Conservation (phyloP, 805 yeast species). For the Candida namnaoensis region DNA sequence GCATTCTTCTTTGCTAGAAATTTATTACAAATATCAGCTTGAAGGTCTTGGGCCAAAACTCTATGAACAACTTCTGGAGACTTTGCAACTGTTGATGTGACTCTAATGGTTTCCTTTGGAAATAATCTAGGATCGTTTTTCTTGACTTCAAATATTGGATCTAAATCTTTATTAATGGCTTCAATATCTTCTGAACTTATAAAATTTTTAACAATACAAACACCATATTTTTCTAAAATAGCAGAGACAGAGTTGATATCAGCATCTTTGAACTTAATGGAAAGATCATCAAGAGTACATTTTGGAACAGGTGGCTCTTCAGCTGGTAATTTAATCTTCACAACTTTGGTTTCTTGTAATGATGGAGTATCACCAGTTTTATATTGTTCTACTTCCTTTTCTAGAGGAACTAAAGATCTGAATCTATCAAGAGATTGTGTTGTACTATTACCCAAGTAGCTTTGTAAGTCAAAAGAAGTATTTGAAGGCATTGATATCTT, state of each 20-base stretch:
- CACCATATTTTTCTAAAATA: slow-evolving; percentile 14
- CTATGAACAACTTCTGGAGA: slow-evolving; percentile 11
- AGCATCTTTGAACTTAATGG: not conserved
- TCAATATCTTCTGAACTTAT: slow-evolving; percentile 3
- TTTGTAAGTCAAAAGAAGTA: not conserved
- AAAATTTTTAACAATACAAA: slow-evolving; percentile 11
- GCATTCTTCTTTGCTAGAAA: slow-evolving; percentile 12
- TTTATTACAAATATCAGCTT: slow-evolving; percentile 11
- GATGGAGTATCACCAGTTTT: not conserved
- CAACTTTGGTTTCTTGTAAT: not conserved
- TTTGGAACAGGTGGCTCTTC: slow-evolving; percentile 1
- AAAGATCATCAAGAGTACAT: not conserved
- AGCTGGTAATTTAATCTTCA: not conserved
- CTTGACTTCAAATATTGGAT: slow-evolving; percentile 10
- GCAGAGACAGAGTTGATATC: slow-evolving; percentile 3
- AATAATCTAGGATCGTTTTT: slow-evolving; percentile 12
- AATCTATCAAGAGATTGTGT: not conserved
- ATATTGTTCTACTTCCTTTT: no score
- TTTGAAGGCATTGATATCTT: no score
- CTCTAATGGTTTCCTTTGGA: slow-evolving; percentile 12
- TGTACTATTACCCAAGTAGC: not conserved
- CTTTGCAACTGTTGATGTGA: slow-evolving; percentile 11
- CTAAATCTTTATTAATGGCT: slow-evolving; percentile 8
- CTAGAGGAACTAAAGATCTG: not conserved
- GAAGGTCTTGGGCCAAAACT: slow-evolving; percentile 10